Percentiles rank a stretch among this genome's conserved stretches.
phyloP scores from a whole-genome alignment of 139 green algal genomes.

The Chlorella sp. region DNA sequence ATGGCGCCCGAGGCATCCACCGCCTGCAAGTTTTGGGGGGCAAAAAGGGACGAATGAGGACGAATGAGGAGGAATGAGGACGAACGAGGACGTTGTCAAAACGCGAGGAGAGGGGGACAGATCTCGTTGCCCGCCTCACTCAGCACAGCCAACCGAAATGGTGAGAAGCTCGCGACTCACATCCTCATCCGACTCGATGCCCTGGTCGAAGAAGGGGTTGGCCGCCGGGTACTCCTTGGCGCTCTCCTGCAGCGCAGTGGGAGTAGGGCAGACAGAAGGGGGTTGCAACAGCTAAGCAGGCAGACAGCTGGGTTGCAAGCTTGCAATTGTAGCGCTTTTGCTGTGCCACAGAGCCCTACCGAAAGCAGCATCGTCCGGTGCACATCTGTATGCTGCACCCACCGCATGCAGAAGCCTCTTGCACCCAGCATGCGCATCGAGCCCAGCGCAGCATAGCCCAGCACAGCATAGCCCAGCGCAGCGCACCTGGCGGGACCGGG shows the following conservation, averaged over 20 bases:
- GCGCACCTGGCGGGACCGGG: conserved; percentile 13
- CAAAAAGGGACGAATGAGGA: too few species aligned
- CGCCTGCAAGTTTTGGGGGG: conserved; percentile 2
- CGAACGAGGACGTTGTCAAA: too few species aligned
- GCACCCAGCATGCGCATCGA: too few species aligned
- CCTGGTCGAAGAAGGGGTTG: neutral
- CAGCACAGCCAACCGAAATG: too few species aligned
- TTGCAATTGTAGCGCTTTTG: too few species aligned
- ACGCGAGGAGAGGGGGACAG: neutral
- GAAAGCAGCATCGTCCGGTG: too few species aligned
- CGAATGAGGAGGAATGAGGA: too few species aligned
- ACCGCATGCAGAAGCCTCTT: too few species aligned
- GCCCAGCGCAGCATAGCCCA: neutral
- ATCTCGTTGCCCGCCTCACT: neutral
- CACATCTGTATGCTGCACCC: too few species aligned
- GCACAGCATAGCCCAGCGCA: neutral
- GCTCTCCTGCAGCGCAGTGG: neutral
- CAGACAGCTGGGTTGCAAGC: too few species aligned
- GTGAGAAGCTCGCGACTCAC: neutral
- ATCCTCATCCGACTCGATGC: neutral
- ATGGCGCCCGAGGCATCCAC: conserved; percentile 13
- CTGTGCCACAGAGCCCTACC: neutral
- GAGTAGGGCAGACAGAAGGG: too few species aligned
- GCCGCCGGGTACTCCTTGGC: neutral
- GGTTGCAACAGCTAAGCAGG: too few species aligned